Conservation (phyloP, 495 filamentous ascomycete genomes). For the Lindgomyces ingoldianus region DNA sequence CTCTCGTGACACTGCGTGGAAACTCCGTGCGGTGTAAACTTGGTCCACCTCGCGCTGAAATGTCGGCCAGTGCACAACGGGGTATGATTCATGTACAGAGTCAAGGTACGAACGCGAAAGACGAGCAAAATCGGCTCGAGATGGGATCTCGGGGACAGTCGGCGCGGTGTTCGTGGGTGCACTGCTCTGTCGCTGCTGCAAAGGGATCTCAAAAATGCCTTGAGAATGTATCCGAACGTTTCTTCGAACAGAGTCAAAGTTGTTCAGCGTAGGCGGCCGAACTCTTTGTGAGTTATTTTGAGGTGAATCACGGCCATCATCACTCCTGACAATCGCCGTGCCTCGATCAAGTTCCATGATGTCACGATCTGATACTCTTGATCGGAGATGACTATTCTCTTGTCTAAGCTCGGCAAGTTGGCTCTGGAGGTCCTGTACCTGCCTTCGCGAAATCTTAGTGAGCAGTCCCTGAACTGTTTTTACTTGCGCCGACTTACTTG, state of each 20-base stretch:
- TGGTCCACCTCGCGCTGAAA: conserved; percentile 76
- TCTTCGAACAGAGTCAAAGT: conserved; percentile 68
- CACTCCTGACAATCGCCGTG: conserved; percentile 52
- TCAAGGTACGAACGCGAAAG: conserved; percentile 75
- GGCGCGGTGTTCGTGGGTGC: conserved; percentile 39
- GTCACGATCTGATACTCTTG: conserved; percentile 51
- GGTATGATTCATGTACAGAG: conserved; percentile 75
- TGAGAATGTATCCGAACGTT: conserved; percentile 73
- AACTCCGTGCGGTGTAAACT: conserved; percentile 67
- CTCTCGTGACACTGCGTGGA: conserved; percentile 65
- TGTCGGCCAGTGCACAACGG: conserved; percentile 86
- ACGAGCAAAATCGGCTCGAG: conserved; percentile 68
- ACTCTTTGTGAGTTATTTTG: neutral
- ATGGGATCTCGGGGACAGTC: conserved; percentile 66
- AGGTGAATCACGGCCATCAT: conserved; percentile 56
- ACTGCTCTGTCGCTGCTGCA: neutral
- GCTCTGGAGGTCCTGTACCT: conserved; percentile 95
- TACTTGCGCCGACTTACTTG: conserved; percentile 59
- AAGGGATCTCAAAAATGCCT: conserved; percentile 68
- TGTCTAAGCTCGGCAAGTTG: conserved; percentile 75
- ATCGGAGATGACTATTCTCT: conserved; percentile 70
- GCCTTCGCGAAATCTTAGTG: conserved; percentile 49
- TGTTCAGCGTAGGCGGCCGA: conserved; percentile 58
- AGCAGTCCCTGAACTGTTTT: neutral
- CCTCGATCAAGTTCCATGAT: conserved; percentile 60